A percentile compares a stretch with the other conserved stretches of the same genome.
Evolutionary conservation across 2,329 filamentous ascomycete species (phyloP).

Genomic region (Didymella sp.): DNA sequence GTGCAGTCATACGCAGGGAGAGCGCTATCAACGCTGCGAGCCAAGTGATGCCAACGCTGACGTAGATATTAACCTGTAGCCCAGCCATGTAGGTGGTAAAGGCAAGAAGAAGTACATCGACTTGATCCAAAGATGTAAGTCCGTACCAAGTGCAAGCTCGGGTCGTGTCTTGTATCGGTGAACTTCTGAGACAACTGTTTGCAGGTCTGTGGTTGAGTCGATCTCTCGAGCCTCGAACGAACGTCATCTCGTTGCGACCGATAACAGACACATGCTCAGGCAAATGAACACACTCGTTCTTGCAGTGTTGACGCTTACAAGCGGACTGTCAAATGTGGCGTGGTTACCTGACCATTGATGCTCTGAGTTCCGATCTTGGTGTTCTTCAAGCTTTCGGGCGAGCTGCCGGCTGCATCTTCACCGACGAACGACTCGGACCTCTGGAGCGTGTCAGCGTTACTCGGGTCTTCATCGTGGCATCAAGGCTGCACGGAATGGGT

Average conservation of each 20-base stretch:
- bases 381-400: not conserved
- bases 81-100: not conserved
- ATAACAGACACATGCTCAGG: not conserved
- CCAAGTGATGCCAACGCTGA: constrained; percentile 14
- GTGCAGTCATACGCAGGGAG: not conserved
- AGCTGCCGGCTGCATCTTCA: not conserved
- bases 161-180: not conserved
- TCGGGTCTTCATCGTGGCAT: not conserved
- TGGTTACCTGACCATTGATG: not conserved
- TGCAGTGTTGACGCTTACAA: not conserved
- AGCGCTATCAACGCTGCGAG: not conserved
- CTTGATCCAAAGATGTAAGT: not conserved
- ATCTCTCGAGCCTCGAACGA: not conserved
- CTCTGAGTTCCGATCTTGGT: not conserved
- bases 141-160: not conserved
- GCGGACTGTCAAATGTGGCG: not conserved
- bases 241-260: not conserved
- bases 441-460: not conserved
- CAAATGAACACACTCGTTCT: not conserved
- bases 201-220: not conserved
- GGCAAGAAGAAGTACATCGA: not conserved
- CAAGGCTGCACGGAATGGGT: not conserved
- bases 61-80: constrained; percentile 8
- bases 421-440: not conserved
- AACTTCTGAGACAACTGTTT: not conserved